Conservation (phyloP, 2,329 filamentous ascomycete genomes). For the Drechslerella coelobrocha region DNA sequence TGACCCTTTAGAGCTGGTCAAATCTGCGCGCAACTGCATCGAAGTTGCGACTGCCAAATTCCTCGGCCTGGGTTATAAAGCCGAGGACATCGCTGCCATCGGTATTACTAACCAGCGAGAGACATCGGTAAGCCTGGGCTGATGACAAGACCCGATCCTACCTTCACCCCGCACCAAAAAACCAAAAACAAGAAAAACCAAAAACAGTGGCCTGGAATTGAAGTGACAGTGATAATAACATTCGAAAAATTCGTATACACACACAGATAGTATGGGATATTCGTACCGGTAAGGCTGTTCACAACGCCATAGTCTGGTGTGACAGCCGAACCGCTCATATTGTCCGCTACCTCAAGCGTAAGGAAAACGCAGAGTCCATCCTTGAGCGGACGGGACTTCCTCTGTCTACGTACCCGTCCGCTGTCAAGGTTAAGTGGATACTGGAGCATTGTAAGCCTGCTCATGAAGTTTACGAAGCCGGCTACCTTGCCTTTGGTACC, state of each 20-base stretch:
- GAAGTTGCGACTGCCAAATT: slow-evolving; percentile 77
- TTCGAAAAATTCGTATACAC: not conserved
- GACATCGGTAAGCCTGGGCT: slow-evolving; percentile 65
- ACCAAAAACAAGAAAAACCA: no score
- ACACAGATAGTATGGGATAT: slow-evolving; percentile 75
- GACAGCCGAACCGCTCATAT: slow-evolving; percentile 80
- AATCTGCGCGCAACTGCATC: slow-evolving; percentile 79
- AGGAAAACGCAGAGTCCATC: slow-evolving; percentile 72
- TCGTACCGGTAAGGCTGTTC: slow-evolving; percentile 77
- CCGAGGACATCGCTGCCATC: slow-evolving; percentile 74
- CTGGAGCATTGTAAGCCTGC: slow-evolving; percentile 76
- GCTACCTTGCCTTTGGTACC: slow-evolving; percentile 81
- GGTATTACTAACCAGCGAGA: slow-evolving; percentile 92
- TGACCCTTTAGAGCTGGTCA: slow-evolving; percentile 77
- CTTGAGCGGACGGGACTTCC: slow-evolving; percentile 78
- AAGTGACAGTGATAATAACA: no score
- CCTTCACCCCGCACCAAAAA: not conserved
- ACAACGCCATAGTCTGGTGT: slow-evolving; percentile 89
- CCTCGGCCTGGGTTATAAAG: slow-evolving; percentile 70
- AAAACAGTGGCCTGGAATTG: no score
- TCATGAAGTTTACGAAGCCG: slow-evolving; percentile 68
- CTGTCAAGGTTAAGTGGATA: slow-evolving; percentile 84
- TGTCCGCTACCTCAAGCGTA: slow-evolving; percentile 76
- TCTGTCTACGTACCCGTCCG: slow-evolving; percentile 85
- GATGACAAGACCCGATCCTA: not conserved